These are phyloP conservation scores for Pythium myriotylum DNA, from an alignment of 352 stramenopile species.

Conservation along the genomic window DNA sequence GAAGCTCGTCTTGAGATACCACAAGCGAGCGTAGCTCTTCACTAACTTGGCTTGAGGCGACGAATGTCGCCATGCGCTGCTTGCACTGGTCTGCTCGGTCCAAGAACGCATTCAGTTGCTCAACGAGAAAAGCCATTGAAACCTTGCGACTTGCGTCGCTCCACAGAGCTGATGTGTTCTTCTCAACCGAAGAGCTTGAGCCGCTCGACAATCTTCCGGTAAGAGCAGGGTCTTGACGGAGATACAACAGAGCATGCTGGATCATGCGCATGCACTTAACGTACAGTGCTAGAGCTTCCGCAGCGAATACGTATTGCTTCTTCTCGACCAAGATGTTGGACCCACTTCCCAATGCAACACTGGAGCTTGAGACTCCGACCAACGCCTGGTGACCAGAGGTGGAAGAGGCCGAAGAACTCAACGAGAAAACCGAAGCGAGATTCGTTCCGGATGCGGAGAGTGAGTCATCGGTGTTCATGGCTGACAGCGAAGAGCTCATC, in stretches of 20 bases:
- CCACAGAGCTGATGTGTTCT: constrained; percentile 28
- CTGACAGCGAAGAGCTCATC: constrained; percentile 32
- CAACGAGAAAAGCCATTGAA: constrained; percentile 60
- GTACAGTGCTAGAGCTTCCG: constrained; percentile 64
- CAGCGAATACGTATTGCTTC: constrained; percentile 62
- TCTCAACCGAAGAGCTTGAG: constrained; percentile 18
- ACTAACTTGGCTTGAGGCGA: constrained; percentile 19
- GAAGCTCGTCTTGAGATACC: constrained; percentile 57
- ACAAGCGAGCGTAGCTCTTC: constrained; percentile 29
- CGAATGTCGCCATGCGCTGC: constrained; percentile 39
- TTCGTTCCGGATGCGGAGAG: constrained; percentile 34
- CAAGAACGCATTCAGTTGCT: constrained; percentile 64
- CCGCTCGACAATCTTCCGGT: constrained; percentile 4
- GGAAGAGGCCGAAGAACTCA: constrained; percentile 55
- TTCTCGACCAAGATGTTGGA: constrained; percentile 37
- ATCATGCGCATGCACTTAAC: constrained; percentile 72
- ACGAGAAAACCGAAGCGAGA: constrained; percentile 59
- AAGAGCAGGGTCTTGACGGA: constrained; percentile 53
- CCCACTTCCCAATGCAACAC: constrained; percentile 35
- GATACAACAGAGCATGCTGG: constrained; percentile 59
- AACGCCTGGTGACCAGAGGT: constrained; percentile 36
- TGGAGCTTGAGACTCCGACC: constrained; percentile 33
- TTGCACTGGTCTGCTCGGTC: constrained; percentile 71
- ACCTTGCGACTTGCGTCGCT: constrained; percentile 58
- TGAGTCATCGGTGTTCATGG: constrained; percentile 22